phyloP scores from a whole-genome alignment of 139 green algal species.

The Choricystis sp. region DNA sequence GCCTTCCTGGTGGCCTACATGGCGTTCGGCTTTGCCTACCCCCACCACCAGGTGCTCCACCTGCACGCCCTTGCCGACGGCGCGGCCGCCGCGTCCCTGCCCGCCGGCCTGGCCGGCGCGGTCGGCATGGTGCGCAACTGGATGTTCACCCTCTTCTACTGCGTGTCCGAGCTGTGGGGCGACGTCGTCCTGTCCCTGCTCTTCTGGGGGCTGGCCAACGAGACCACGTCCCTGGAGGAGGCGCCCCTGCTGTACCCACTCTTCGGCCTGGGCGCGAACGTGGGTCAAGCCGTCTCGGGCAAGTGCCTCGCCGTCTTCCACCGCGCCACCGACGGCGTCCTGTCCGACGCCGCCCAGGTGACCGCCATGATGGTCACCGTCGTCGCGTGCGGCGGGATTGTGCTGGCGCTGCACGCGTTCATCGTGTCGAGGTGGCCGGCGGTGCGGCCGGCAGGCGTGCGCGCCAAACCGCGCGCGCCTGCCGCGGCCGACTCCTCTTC shows the following conservation, averaged over 20 bases:
- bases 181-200: conserved; percentile 78
- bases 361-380: conserved; percentile 12
- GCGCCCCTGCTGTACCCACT: conserved; percentile 83
- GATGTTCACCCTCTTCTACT: conserved; percentile 93
- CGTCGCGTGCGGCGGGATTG: conserved; percentile 8
- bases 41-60: conserved; percentile 61
- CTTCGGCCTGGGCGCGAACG: conserved; percentile 90
- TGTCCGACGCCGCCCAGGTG: conserved; percentile 18
- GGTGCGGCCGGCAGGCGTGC: background rate
- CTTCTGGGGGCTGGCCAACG: conserved; percentile 91
- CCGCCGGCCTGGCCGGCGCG: conserved; percentile 25
- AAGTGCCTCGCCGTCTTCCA: conserved; percentile 18
- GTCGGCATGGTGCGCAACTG: conserved; percentile 83
- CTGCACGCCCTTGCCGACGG: conserved; percentile 29
- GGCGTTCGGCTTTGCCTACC: conserved; percentile 69
- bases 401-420: conserved; percentile 24
- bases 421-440: conserved; percentile 22
- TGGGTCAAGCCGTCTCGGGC: conserved; percentile 66
- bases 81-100: conserved; percentile 15
- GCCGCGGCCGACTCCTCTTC: background rate
- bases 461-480: background rate
- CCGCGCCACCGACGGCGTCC: background rate
- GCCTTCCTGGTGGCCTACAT: conserved; percentile 69
- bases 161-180: conserved; percentile 69
- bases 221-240: conserved; percentile 74